Base-by-base conservation (phyloP, 169 alveolate species). In the Ichthyophthirius multifiliis region DNA sequence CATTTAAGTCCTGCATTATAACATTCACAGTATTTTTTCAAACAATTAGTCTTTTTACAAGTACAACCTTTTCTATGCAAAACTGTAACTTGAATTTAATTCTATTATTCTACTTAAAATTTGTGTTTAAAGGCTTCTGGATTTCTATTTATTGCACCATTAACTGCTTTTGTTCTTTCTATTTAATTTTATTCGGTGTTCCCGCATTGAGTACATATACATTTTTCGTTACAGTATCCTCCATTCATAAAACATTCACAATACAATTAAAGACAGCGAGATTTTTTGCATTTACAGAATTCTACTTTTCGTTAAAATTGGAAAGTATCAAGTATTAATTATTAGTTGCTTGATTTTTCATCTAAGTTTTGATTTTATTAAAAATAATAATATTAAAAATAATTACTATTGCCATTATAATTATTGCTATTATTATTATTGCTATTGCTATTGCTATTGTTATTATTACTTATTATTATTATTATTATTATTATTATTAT, bases 221-320 rank as follows among this genome's bases (percentile, higher is more conserved):
- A 95, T 76, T 84, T 87, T n/a, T 83, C 85, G 27, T 76, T 46
- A 75, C 98, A 95, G 74, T 84, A 84, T 32, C 83, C 86, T 27
- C 95, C 96, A 32, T 78, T 76, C 0, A 94, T 93, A 83, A 95
- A 95, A 37, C 98, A 95, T 43, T 95, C 98, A 71, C 98, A 95
- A 76, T 95, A 95, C n/a, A 95, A 87, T 79, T 95, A 93, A 20
- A 93, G 78, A 76, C 98, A 95, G 74, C 90, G 93, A 16, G 96
- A 86, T 67, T 93, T 95, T 76, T 85, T 89, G 55, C 98, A 95
- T 55, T 90, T 90, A 83, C 98, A 95, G 13, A 75, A 73, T 20
- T 76, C 67, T 16, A 35, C 46, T 63, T 76, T 73, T 63, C 46
- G n/a, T n/a, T n/a, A n/a, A n/a, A n/a, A n/a, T n/a, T n/a, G n/a